phyloP scores from a whole-genome alignment of 1,284 basidiomycete genomes.

The Cryptococcus deneoformans region DNA sequence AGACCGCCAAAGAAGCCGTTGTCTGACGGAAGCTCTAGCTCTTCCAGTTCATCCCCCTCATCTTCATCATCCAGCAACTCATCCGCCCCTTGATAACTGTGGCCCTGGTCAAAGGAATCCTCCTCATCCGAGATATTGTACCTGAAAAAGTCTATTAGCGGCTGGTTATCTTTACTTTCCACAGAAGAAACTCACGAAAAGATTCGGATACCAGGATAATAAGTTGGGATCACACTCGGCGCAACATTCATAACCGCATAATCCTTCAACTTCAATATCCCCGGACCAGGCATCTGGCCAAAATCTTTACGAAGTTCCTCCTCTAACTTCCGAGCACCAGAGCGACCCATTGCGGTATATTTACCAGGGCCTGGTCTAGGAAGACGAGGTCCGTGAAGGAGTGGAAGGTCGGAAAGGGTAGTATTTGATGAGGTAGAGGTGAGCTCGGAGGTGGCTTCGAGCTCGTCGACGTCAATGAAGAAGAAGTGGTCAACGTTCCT shows the following conservation, averaged over 20 bases:
- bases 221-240: slow-evolving; percentile 84
- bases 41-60: slow-evolving; percentile 12
- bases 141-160: slow-evolving; percentile 16
- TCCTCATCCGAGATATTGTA: slow-evolving; percentile 62
- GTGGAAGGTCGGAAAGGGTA: background rate
- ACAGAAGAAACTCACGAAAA: slow-evolving; percentile 58
- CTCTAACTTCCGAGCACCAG: slow-evolving; percentile 26
- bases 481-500: slow-evolving; percentile 53
- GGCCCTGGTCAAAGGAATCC: slow-evolving; percentile 4
- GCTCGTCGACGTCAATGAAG: slow-evolving; percentile 47
- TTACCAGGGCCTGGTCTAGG: slow-evolving; percentile 15
- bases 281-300: slow-evolving; percentile 49
- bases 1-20: background rate
- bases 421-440: background rate
- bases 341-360: slow-evolving; percentile 26
- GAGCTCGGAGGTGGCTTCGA: slow-evolving; percentile 26
- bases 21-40: background rate
- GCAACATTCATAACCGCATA: slow-evolving; percentile 73
- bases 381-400: slow-evolving; percentile 24
- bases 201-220: slow-evolving; percentile 74
- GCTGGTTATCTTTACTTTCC: background rate
- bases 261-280: slow-evolving; percentile 61
- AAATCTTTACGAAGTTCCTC: slow-evolving; percentile 44
- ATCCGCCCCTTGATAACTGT: slow-evolving; percentile 6
- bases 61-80: slow-evolving; percentile 15